Conservation (phyloP, 768 basidiomycete species). For the Agrocybe chaxingu region DNA sequence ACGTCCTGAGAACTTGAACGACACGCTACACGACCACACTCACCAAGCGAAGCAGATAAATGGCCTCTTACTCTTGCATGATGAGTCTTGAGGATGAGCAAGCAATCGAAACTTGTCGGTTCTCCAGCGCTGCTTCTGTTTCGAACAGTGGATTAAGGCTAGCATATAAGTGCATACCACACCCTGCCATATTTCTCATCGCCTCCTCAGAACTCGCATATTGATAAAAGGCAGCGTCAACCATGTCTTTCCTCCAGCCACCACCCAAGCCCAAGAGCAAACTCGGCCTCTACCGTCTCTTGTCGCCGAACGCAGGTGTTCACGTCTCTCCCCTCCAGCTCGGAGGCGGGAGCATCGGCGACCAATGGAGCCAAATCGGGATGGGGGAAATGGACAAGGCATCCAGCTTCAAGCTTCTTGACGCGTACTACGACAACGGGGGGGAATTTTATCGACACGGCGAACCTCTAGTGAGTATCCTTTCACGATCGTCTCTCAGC, state of each 20-base stretch:
- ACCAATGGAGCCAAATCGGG: conserved; percentile 28
- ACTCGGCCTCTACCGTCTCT: conserved; percentile 29
- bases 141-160: too few relatives aligned
- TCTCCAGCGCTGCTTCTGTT: too few relatives aligned
- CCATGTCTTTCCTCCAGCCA: conserved; percentile 11
- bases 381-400: conserved; percentile 41
- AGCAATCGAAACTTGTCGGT: too few relatives aligned
- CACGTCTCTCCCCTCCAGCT: conserved; percentile 41
- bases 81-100: too few relatives aligned
- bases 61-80: too few relatives aligned
- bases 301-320: conserved; percentile 34
- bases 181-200: too few relatives aligned
- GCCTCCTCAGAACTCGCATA: too few relatives aligned
- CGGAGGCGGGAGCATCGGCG: conserved; percentile 42
- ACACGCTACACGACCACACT: too few relatives aligned
- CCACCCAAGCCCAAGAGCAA: conserved; percentile 25
- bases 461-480: conserved; percentile 37
- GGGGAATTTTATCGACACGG: conserved; percentile 49
- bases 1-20: too few relatives aligned
- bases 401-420: conserved; percentile 42
- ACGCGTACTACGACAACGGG: conserved; percentile 39
- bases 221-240: too few relatives aligned
- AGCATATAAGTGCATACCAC: too few relatives aligned
- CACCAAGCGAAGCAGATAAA: too few relatives aligned
- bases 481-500: not conserved